phyloP scores from a whole-genome alignment of 441 rosid species.

The Pelargonium australe region DNA sequence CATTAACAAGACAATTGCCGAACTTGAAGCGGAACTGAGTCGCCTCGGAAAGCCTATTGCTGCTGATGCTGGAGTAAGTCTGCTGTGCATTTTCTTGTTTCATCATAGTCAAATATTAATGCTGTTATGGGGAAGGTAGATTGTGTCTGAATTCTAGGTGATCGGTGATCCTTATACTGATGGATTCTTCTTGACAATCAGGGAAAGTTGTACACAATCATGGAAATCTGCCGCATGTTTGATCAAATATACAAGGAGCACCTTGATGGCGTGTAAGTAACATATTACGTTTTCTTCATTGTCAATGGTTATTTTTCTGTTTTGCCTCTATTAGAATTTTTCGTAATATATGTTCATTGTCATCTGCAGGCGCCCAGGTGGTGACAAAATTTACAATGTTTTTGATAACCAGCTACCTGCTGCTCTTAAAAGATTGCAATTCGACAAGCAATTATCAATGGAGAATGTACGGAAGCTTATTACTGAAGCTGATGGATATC shows the following conservation, averaged over 20 bases:
- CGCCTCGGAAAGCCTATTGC: conserved; percentile 94
- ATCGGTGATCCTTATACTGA: not conserved
- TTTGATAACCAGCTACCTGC: conserved; percentile 97
- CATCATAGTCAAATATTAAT: no score
- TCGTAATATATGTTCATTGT: not conserved
- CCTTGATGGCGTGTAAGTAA: conserved; percentile 89
- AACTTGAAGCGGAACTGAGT: conserved; percentile 89
- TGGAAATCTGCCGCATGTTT: conserved; percentile 92
- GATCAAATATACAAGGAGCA: conserved; percentile 97
- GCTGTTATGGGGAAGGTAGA: no score
- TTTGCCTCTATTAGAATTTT: not conserved
- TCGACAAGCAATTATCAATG: conserved; percentile 79
- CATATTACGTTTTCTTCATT: not conserved
- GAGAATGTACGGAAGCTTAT: conserved; percentile 92
- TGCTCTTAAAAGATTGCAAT: conserved; percentile 88
- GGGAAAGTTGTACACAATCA: conserved; percentile 93
- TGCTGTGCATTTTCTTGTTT: no score
- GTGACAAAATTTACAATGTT: conserved; percentile 89
- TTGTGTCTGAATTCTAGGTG: no score
- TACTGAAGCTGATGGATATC: conserved; percentile 98
- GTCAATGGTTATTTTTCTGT: not conserved
- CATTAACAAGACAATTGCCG: conserved; percentile 90
- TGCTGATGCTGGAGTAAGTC: conserved; percentile 83
- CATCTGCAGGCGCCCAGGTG: conserved; percentile 82
- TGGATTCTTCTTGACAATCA: conserved; percentile 21